Percentiles rank a stretch among this genome's conserved stretches.
These are phyloP conservation scores for Ophiostoma triangulosporum DNA, from an alignment of 2,329 filamentous ascomycete species.

Conservation along the genomic window DNA sequence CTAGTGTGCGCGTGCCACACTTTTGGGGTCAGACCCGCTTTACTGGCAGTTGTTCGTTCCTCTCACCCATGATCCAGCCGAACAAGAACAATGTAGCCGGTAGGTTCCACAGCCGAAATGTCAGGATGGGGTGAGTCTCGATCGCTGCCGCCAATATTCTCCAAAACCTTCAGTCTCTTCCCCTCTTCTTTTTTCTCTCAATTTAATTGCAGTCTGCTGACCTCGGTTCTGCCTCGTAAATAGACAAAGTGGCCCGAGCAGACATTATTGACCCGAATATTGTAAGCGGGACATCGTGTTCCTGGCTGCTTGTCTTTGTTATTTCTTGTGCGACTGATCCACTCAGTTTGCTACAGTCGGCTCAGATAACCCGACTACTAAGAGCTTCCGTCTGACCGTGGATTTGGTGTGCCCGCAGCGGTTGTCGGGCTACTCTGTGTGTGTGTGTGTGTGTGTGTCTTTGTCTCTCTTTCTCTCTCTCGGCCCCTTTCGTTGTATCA, in stretches of 20 bases:
- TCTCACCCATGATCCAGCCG: constrained; percentile 4
- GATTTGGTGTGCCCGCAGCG: constrained; percentile 3
- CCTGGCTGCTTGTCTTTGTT: not conserved
- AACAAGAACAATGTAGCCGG: constrained; percentile 3
- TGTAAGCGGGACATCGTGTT: not conserved
- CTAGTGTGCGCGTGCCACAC: not conserved
- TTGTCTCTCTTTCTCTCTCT: not conserved
- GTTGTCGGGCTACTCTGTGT: not conserved
- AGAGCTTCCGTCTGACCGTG: constrained; percentile 9
- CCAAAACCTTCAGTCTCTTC: not conserved
- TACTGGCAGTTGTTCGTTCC: constrained; percentile 1
- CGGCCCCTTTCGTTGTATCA: not conserved
- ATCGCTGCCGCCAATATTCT: not conserved
- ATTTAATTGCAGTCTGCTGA: not conserved
- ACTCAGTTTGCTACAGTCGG: not conserved
- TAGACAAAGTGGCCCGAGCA: constrained; percentile 3
- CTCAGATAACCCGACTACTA: not conserved
- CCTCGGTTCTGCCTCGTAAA: constrained; percentile 1
- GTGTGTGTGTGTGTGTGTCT: too few relatives aligned
- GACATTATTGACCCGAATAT: constrained; percentile 8
- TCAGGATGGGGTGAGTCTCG: not conserved
- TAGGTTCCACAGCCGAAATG: constrained; percentile 4
- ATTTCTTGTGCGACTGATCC: not conserved
- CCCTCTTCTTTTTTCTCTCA: not conserved
- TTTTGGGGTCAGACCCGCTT: constrained; percentile 1